Conservation (phyloP, 2,329 filamentous ascomycete genomes). For the Neopestalotiopsis rosae region DNA sequence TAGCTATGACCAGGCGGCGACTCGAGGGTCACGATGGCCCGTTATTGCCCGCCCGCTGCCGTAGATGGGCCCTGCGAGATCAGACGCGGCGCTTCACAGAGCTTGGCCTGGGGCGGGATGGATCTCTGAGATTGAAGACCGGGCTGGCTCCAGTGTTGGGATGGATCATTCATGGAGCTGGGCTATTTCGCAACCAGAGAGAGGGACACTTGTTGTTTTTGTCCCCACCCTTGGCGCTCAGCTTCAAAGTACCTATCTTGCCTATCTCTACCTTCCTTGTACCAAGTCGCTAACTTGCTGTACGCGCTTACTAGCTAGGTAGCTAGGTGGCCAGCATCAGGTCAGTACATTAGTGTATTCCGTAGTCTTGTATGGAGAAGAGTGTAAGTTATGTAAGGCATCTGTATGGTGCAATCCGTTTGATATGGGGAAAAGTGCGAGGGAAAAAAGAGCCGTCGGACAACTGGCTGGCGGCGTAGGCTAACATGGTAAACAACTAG, state of each 20-base stretch:
- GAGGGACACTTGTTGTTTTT: background rate
- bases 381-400: too few species aligned
- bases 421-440: background rate
- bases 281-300: background rate
- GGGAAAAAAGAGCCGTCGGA: background rate
- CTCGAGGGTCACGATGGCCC: slow-evolving; percentile 17
- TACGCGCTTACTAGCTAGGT: too few species aligned
- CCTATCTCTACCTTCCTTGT: background rate
- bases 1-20: slow-evolving; percentile 21
- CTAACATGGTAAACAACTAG: slow-evolving; percentile 1
- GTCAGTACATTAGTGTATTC: background rate
- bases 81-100: slow-evolving; percentile 10
- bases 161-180: background rate
- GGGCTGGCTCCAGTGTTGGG: background rate
- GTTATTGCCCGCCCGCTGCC: slow-evolving; percentile 17
- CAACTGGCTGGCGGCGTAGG: background rate
- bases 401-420: background rate
- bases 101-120: slow-evolving; percentile 12
- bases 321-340: background rate
- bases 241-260: background rate
- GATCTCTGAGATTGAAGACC: background rate
- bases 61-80: slow-evolving; percentile 13
- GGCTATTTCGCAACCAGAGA: background rate
- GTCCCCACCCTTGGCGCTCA: background rate
- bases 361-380: too few species aligned